Conservation (phyloP, 768 basidiomycete species). For the Russula abietina region DNA sequence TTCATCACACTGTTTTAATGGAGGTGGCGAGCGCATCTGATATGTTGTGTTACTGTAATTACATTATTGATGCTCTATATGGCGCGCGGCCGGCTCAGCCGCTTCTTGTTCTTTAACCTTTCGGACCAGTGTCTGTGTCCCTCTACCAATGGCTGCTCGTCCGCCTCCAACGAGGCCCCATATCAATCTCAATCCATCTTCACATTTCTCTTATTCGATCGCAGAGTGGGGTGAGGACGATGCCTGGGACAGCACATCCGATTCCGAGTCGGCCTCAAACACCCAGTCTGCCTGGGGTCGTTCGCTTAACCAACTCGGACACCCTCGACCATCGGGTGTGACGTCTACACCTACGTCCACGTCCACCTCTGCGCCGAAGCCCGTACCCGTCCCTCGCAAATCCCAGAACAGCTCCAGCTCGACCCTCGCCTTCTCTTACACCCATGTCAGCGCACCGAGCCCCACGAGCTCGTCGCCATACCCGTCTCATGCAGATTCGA, state of each 20-base stretch:
- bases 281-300: slow-evolving; percentile 17
- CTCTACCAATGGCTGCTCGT: slow-evolving; percentile 22
- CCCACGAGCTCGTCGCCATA: slow-evolving; percentile 21
- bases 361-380: slow-evolving; percentile 12
- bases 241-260: slow-evolving; percentile 34
- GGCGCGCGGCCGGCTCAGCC: background rate
- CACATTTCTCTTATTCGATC: slow-evolving; percentile 23
- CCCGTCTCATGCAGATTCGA: slow-evolving; percentile 16
- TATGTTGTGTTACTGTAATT: background rate
- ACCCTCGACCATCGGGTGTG: slow-evolving; percentile 2
- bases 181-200: slow-evolving; percentile 24
- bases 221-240: slow-evolving; percentile 33
- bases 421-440: slow-evolving; percentile 26
- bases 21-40: background rate
- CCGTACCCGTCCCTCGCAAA: slow-evolving; percentile 22
- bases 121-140: background rate
- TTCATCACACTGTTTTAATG: slow-evolving; percentile 14
- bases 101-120: background rate
- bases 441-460: slow-evolving; percentile 24
- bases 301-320: slow-evolving; percentile 11
- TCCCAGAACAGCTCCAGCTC: slow-evolving; percentile 23
- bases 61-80: background rate
- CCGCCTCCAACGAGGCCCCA: slow-evolving; percentile 28
- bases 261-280: slow-evolving; percentile 26
- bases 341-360: slow-evolving; percentile 11